Percentiles rank a stretch among this genome's conserved stretches.
Conservation (phyloP, 148 eudicot genomes). For the Selenicereus undatus region DNA sequence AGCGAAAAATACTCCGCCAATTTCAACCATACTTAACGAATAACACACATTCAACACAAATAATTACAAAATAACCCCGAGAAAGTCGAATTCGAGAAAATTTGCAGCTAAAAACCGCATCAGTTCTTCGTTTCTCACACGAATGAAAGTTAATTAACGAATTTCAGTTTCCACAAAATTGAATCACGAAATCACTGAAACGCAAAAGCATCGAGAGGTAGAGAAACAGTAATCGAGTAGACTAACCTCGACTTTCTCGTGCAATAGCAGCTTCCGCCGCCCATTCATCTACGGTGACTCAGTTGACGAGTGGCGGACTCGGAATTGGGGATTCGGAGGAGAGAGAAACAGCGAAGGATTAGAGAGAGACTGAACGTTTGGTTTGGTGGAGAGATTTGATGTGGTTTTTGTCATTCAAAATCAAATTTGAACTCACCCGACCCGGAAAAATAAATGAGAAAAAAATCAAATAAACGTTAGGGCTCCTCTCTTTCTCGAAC, state of each 20-base stretch:
- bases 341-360: constrained; percentile 4
- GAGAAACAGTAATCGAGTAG: too few species aligned
- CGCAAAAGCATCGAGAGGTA: neutral
- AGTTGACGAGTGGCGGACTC: neutral
- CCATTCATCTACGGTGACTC: constrained; percentile 13
- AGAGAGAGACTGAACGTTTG: neutral
- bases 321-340: constrained; percentile 6
- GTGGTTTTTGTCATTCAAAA: neutral
- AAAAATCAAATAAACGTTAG: neutral
- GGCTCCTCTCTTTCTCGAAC: constrained; percentile 1
- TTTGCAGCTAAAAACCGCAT: neutral
- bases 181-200: neutral
- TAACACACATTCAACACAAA: neutral
- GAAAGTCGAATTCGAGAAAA: neutral
- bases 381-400: neutral
- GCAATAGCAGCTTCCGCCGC: constrained; percentile 19
- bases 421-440: neutral
- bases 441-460: neutral
- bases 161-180: neutral
- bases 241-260: constrained; percentile 30
- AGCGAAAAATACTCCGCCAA: neutral
- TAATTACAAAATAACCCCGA: neutral
- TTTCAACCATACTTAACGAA: neutral
- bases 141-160: neutral
- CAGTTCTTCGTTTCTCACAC: neutral